Evolutionary conservation across 768 basidiomycete genomes (phyloP), one percentile per base, ranked within the genome.

Genomic region (Leucocoprinus birnbaumii): DNA sequence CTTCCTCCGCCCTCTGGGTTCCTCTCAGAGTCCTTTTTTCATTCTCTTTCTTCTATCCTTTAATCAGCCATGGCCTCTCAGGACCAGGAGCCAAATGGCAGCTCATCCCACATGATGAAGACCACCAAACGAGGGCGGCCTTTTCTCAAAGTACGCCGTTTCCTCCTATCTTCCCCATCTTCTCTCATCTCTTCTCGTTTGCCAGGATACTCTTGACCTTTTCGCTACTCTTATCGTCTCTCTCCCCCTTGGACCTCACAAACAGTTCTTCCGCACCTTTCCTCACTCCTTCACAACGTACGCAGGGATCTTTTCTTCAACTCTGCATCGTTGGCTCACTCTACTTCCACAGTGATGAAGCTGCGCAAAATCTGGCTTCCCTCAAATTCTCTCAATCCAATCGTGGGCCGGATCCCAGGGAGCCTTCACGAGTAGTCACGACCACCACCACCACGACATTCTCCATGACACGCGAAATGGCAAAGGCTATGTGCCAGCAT

Each of bases 381-480:
- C 85, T 99, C 66, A 98, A 98, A 71, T 99, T 99, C 70, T 96
- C 97, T 26, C 97, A 99, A 76, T 98, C 97, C 52, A 96, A 94
- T 76, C 92, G 97, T 68, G 90, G 94, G 63, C 91, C 95, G 66
- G 97, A 99, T 80, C 96, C 97, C 62, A 89, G 93, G 75, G 97
- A 99, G 72, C 94, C 94, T 64, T 86, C 91, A 71, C 89, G 97
- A 66, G 93, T 99, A 72, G 90, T 99, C 68, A 99, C 97, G 65
- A 99, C 97, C 0, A 99, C 97, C 0, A 99, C 97, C 5, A 98
- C 97, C 4, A 99, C 97, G 41, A 99, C 97, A 31, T 99, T 99
- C 76, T 94, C 94, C 58, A 98, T 99, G 97, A 93, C 94, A 62
- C 89, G 97, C 63, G 97, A 99, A 43, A 98, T 99, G 91, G 97